Base-by-base conservation (phyloP, 1,284 basidiomycete species). In the Phellopilus nigrolimitatus region DNA sequence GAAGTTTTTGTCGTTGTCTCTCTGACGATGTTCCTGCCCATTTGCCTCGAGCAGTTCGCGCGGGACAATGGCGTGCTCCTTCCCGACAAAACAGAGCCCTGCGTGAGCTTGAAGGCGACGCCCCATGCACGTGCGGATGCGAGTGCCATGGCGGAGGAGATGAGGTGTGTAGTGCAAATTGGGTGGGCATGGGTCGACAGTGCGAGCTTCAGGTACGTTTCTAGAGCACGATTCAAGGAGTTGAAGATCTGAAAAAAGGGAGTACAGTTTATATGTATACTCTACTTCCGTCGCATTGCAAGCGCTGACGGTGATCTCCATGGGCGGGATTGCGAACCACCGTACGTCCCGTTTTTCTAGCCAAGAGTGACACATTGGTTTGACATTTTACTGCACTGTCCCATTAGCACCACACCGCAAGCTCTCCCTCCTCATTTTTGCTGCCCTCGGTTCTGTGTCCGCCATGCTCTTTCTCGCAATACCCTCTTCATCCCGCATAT, bases 271-370 rank as follows among this genome's bases (percentile, higher is more conserved):
- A n/a, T 95, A 94, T 63, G 79, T 88, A 25, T 89, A 91, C 66
- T 94, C 91, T 0, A 71, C 82, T 6, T 90, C 89, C 0, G 93
- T 97, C 0, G 83, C 84, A 0, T 65, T 93, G 0, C 94, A 97
- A 64, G 93, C 92, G 0, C 63, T 95, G 13, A 88, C 86, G 0
- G 91, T 97, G 42, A 92, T 95, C 55, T 92, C 91, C 8, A 87
- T 94, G 74, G 90, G 91, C 13, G 82, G 82, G 10, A 82, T 93
- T 49, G 93, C 93, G 1, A 90, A 97, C 66, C 79, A 88, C 58
- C 80, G 91, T 93, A 62, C 52, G 87, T 44, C 43, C 4, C n/a
- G 42, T 39, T 33, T 37, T 12, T 27, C 9, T 22, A 43, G 28
- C 10, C 12, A 2, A 17, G 34, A 31, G 43, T 55, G 41, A 52